Conservation (phyloP, 2,329 filamentous ascomycete species). For the Coniella lustricola region DNA sequence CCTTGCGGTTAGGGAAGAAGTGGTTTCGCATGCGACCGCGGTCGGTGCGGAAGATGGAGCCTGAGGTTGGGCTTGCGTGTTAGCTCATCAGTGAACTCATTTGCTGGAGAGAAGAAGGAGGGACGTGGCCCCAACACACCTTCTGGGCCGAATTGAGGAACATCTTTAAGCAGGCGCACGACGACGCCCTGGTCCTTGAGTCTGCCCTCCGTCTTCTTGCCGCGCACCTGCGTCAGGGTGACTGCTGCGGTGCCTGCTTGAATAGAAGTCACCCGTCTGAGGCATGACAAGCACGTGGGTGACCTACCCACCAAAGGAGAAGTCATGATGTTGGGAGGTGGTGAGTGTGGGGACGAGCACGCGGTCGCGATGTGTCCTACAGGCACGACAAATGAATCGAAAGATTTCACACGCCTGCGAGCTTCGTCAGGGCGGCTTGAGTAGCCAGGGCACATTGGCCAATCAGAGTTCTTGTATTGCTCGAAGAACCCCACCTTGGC, state of each 20-base stretch:
- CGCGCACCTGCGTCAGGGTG: conserved; percentile 28
- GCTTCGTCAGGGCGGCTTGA: not conserved
- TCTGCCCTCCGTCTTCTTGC: conserved; percentile 29
- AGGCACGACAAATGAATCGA: not conserved
- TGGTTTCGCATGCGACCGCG: conserved; percentile 31
- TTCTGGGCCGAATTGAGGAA: conserved; percentile 29
- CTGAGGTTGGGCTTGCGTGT: conserved; percentile 14
- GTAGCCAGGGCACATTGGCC: conserved; percentile 2
- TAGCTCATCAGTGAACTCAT: not conserved
- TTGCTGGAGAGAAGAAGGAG: not conserved
- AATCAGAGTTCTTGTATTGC: conserved; percentile 8
- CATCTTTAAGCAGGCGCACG: conserved; percentile 35
- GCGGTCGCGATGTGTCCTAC: not conserved
- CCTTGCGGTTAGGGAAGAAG: conserved; percentile 27
- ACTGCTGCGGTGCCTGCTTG: conserved; percentile 17
- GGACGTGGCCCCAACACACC: conserved; percentile 25
- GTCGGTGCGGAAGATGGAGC: conserved; percentile 27
- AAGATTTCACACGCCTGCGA: conserved; percentile 4
- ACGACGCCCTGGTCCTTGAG: conserved; percentile 34
- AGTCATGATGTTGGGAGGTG: conserved; percentile 17
- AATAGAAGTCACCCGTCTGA: conserved; percentile 20
- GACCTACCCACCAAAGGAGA: conserved; percentile 18
- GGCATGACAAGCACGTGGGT: conserved; percentile 22
- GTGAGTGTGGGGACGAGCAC: not conserved
- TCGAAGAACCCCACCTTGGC: too few species aligned